Conservation (phyloP, 352 stramenopile species). For the Globisporangium recalcitrans region DNA sequence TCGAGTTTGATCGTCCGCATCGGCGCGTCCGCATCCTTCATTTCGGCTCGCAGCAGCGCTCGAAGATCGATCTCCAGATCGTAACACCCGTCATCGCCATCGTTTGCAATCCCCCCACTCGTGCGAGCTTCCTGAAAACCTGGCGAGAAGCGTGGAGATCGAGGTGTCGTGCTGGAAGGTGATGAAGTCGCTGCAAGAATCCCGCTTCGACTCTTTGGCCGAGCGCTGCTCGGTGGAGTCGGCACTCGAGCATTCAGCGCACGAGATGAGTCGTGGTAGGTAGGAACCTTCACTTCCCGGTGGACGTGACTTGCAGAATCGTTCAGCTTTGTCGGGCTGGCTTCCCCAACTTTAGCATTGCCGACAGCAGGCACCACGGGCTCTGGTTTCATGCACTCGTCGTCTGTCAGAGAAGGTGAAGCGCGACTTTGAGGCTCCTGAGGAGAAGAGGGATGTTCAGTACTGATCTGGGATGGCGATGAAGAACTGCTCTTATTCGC, state of each 20-base stretch:
- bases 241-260: slow-evolving; percentile 1
- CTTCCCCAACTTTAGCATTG: background rate
- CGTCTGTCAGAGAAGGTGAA: background rate
- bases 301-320: slow-evolving; percentile 9
- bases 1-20: slow-evolving; percentile 44
- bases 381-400: slow-evolving; percentile 9
- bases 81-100: background rate
- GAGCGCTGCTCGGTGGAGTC: background rate
- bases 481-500: background rate
- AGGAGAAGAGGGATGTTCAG: too few species aligned
- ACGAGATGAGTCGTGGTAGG: background rate
- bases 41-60: slow-evolving; percentile 18
- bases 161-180: background rate
- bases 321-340: background rate
- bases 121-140: background rate
- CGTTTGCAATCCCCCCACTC: background rate
- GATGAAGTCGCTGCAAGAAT: background rate
- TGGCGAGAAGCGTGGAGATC: background rate
- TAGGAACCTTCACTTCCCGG: slow-evolving; percentile 10
- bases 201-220: background rate
- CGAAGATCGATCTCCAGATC: slow-evolving; percentile 22
- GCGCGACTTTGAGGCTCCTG: background rate
- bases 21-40: slow-evolving; percentile 23
- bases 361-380: background rate
- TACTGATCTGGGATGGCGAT: too few species aligned